phyloP scores from a whole-genome alignment of 768 basidiomycete species.

The Arthromyces matolae region DNA sequence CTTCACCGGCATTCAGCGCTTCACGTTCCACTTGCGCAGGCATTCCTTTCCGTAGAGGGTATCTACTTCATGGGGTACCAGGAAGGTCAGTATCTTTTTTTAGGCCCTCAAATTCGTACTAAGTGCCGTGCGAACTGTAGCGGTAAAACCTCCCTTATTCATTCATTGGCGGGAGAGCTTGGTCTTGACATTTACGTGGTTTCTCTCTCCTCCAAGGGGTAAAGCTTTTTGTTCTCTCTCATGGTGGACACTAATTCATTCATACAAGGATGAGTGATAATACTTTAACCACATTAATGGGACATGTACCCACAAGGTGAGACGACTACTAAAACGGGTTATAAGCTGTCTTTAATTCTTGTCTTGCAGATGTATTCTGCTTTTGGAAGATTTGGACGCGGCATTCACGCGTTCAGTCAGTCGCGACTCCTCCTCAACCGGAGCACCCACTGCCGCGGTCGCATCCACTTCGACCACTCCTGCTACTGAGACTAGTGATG shows the following conservation, averaged over 20 bases:
- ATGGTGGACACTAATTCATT: constrained; percentile 15
- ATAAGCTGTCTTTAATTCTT: constrained; percentile 14
- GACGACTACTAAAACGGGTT: constrained; percentile 6
- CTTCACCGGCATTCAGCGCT: constrained; percentile 10
- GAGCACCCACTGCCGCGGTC: constrained; percentile 53
- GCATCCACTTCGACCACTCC: constrained; percentile 37
- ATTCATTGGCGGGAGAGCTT: constrained; percentile 81
- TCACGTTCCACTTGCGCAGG: constrained; percentile 38
- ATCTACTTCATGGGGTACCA: constrained; percentile 80
- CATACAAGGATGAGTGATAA: constrained; percentile 80
- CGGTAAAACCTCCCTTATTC: constrained; percentile 84
- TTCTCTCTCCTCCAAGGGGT: constrained; percentile 85
- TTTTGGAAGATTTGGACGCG: constrained; percentile 91
- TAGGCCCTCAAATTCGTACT: constrained; percentile 9
- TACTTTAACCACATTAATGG: constrained; percentile 83
- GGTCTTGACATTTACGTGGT: constrained; percentile 90
- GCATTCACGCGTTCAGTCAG: constrained; percentile 86
- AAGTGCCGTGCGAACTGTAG: constrained; percentile 37
- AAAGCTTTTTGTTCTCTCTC: constrained; percentile 18
- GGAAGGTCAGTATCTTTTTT: constrained; percentile 54
- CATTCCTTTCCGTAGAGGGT: constrained; percentile 85
- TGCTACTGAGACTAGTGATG: constrained; percentile 55
- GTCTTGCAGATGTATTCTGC: constrained; percentile 74
- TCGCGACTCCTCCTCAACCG: constrained; percentile 78
- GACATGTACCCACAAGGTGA: constrained; percentile 80